Conservation (phyloP, 495 filamentous ascomycete species). For the Peziza echinospora region DNA sequence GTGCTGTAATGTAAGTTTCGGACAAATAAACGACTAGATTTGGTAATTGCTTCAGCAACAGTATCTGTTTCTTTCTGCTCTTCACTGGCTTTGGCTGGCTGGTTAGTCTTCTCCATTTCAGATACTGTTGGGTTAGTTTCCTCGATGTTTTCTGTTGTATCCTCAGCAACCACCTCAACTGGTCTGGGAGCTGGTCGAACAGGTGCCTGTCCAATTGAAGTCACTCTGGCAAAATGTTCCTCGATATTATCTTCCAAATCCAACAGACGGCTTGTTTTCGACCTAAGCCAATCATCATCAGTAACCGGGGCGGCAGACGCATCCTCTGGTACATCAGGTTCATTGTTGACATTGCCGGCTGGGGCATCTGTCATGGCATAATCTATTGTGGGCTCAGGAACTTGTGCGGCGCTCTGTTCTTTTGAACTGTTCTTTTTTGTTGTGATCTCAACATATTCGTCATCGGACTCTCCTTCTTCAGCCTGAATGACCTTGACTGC, state of each 20-base stretch:
- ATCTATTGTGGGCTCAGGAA: background rate
- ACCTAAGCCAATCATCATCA: slow-evolving; percentile 84
- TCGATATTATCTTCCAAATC: slow-evolving; percentile 57
- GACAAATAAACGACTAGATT: slow-evolving; percentile 56
- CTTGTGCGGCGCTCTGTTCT: slow-evolving; percentile 1
- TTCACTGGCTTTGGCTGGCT: slow-evolving; percentile 14
- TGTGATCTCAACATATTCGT: slow-evolving; percentile 42
- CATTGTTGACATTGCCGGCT: slow-evolving; percentile 5
- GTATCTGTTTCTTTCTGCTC: slow-evolving; percentile 21
- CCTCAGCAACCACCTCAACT: background rate
- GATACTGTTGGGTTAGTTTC: slow-evolving; percentile 11
- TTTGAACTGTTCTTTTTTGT: slow-evolving; percentile 23
- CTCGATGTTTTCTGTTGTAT: slow-evolving; percentile 6
- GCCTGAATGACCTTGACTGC: slow-evolving; percentile 21
- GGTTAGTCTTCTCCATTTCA: no score
- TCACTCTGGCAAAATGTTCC: slow-evolving; percentile 5
- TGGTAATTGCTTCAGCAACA: slow-evolving; percentile 27
- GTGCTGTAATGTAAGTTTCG: slow-evolving; percentile 71
- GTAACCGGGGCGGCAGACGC: slow-evolving; percentile 24
- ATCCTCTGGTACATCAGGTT: slow-evolving; percentile 2
- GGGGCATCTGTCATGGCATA: background rate
- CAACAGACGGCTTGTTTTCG: slow-evolving; percentile 71
- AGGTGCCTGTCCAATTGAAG: background rate
- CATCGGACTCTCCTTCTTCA: slow-evolving; percentile 32
- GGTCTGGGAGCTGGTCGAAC: background rate